These are phyloP conservation scores for Globisporangium carolinianum DNA, from an alignment of 352 stramenopile species.

Conservation along the genomic window DNA sequence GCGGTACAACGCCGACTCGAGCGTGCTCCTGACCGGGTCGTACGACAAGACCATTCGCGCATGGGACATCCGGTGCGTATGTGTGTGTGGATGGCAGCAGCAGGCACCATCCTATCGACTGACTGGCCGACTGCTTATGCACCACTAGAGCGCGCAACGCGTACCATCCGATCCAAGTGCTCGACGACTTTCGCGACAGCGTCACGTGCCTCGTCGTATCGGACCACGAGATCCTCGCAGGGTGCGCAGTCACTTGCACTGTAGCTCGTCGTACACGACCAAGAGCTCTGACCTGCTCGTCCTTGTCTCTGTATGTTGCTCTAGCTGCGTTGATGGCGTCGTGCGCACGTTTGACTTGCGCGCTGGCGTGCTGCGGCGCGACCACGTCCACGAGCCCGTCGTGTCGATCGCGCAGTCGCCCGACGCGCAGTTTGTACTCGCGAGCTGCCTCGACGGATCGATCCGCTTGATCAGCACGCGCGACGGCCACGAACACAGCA, in stretches of 20 bases:
- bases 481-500: constrained; percentile 61
- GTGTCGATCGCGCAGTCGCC: constrained; percentile 67
- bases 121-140: not conserved
- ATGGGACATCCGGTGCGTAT: constrained; percentile 61
- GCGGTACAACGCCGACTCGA: constrained; percentile 70
- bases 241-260: constrained; percentile 22
- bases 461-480: constrained; percentile 72
- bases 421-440: constrained; percentile 72
- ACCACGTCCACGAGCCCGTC: constrained; percentile 79
- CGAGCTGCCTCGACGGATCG: constrained; percentile 62
- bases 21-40: constrained; percentile 77
- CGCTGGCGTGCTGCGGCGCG: constrained; percentile 50
- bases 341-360: constrained; percentile 84
- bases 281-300: not conserved
- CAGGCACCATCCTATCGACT: no score
- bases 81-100: not conserved
- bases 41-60: constrained; percentile 85
- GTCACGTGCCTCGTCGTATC: constrained; percentile 78
- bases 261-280: not conserved
- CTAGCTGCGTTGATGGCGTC: constrained; percentile 68
- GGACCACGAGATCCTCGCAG: constrained; percentile 74
- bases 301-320: not conserved
- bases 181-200: constrained; percentile 87
- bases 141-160: constrained; percentile 53
- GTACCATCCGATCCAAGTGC: constrained; percentile 73